phyloP scores from a whole-genome alignment of 495 filamentous ascomycete species.

The Hypoxylon trugodes region DNA sequence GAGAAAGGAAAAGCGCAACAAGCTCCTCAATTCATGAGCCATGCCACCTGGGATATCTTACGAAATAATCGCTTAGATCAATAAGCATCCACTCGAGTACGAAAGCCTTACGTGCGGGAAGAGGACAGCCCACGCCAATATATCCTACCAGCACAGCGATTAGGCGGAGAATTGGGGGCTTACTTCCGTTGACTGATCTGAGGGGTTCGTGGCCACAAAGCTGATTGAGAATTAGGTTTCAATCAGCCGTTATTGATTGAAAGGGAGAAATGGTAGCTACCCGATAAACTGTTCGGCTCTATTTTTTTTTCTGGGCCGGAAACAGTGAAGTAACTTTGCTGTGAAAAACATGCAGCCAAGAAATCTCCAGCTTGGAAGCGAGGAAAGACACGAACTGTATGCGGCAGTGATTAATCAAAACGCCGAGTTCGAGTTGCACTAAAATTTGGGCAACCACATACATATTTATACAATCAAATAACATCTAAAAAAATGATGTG shows the following conservation, averaged over 20 bases:
- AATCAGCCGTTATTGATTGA: neutral
- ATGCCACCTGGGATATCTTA: neutral
- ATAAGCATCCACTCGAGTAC: neutral
- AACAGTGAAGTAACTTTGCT: neutral
- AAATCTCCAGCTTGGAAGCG: neutral
- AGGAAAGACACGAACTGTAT: neutral
- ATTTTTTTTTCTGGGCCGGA: neutral
- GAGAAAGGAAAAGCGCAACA: slow-evolving; percentile 97
- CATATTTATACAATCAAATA: too few relatives aligned
- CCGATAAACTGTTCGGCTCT: neutral
- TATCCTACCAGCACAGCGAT: neutral
- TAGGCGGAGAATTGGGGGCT: neutral
- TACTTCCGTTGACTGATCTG: slow-evolving; percentile 1
- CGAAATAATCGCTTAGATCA: slow-evolving; percentile 8
- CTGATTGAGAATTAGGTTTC: neutral
- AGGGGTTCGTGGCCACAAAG: neutral
- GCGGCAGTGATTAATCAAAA: neutral
- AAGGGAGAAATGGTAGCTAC: slow-evolving; percentile 2
- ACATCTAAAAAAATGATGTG: too few relatives aligned
- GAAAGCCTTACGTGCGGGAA: neutral
- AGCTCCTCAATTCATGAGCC: slow-evolving; percentile 86
- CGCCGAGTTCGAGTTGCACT: too few relatives aligned
- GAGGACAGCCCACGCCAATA: neutral
- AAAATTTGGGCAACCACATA: too few relatives aligned
- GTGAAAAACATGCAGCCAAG: neutral